These are phyloP conservation scores for Flaveria floridana DNA, from an alignment of 140 eudicot species.

Conservation along the genomic window DNA sequence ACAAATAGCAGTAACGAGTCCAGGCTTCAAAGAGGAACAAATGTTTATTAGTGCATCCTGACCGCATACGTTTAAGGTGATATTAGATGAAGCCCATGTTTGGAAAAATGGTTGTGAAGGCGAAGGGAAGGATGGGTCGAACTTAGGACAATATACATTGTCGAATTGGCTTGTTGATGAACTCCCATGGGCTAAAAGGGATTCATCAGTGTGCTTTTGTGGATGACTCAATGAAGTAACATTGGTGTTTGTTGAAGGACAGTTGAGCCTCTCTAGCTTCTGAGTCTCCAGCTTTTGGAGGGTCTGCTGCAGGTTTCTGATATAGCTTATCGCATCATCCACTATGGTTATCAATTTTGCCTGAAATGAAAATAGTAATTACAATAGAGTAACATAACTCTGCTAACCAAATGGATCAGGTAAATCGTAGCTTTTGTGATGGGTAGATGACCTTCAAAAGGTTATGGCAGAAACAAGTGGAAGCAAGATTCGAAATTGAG, in stretches of 20 bases:
- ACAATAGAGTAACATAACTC: too few relatives aligned
- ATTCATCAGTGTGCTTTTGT: slow-evolving; percentile 40
- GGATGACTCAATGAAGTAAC: slow-evolving; percentile 7
- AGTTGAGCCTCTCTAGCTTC: slow-evolving; percentile 48
- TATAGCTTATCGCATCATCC: slow-evolving; percentile 72
- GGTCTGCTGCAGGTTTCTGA: slow-evolving; percentile 47
- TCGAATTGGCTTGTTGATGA: slow-evolving; percentile 27
- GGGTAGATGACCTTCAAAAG: too few relatives aligned
- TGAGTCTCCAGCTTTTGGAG: slow-evolving; percentile 50
- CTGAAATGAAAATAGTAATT: slow-evolving; percentile 36
- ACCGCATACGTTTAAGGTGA: slow-evolving; percentile 51
- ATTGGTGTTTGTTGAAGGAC: slow-evolving; percentile 25
- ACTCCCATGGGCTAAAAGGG: slow-evolving; percentile 47
- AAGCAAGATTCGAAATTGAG: too few relatives aligned
- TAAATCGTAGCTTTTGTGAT: too few relatives aligned
- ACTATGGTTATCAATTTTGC: slow-evolving; percentile 68
- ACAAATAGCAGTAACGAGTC: slow-evolving; percentile 46
- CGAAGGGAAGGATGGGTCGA: neutral
- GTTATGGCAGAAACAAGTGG: neutral
- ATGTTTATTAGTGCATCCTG: slow-evolving; percentile 56
- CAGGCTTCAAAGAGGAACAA: slow-evolving; percentile 45
- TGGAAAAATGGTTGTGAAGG: slow-evolving; percentile 36
- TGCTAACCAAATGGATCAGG: too few relatives aligned
- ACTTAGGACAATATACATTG: neutral
- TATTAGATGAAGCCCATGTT: slow-evolving; percentile 59